phyloP scores from a whole-genome alignment of 169 alveolate genomes.

The Plasmodium adleri region DNA sequence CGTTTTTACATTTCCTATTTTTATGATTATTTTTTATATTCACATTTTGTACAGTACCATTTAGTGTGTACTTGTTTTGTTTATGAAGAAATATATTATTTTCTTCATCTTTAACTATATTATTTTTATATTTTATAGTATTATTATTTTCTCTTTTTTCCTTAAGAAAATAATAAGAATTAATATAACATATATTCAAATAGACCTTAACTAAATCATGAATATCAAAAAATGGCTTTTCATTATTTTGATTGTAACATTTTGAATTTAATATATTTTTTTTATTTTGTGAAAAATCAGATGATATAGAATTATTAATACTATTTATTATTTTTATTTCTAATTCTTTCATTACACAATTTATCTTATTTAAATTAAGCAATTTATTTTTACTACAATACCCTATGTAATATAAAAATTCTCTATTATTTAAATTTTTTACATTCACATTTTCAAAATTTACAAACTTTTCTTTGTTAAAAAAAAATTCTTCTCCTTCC shows the following conservation, averaged over 20 bases:
- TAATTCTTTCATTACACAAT: constrained; percentile 45
- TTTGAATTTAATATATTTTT: constrained; percentile 69
- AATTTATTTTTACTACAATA: constrained; percentile 66
- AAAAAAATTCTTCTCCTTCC: neutral
- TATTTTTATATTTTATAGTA: neutral
- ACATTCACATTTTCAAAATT: constrained; percentile 25
- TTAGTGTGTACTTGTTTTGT: neutral
- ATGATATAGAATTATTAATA: constrained; percentile 24
- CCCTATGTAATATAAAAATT: constrained; percentile 55
- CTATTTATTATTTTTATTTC: constrained; percentile 39
- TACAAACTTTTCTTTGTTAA: neutral
- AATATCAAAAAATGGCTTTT: constrained; percentile 69
- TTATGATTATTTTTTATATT: neutral
- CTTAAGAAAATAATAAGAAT: constrained; percentile 69
- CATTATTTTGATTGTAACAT: constrained; percentile 14
- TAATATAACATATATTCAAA: constrained; percentile 66
- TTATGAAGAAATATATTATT: neutral
- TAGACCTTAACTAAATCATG: constrained; percentile 70
- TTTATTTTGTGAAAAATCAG: constrained; percentile 35
- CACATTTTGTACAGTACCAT: neutral
- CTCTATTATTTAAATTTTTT: constrained; percentile 58
- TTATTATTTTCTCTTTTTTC: constrained; percentile 9
- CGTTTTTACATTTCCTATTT: neutral
- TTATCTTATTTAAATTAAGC: constrained; percentile 7
- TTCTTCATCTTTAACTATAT: neutral